Conservation (phyloP, 805 yeast genomes). For the Clavispora vitiphila region DNA sequence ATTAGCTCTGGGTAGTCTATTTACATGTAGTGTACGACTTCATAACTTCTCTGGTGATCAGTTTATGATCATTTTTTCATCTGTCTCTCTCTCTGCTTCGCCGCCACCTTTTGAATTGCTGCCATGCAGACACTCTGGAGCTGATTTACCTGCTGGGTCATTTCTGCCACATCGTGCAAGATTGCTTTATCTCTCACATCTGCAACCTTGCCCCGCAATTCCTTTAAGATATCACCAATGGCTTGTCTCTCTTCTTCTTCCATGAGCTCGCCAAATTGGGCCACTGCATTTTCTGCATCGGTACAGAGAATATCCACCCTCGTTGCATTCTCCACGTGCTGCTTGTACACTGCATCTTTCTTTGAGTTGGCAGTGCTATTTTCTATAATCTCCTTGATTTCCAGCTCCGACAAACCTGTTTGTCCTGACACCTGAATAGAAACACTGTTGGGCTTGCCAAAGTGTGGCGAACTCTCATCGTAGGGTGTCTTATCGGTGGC, state of each 20-base stretch:
- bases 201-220: constrained; percentile 23
- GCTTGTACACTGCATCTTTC: constrained; percentile 54
- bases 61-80: too few relatives aligned
- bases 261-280: constrained; percentile 57
- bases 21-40: not conserved
- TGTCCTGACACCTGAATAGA: constrained; percentile 46
- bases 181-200: constrained; percentile 29
- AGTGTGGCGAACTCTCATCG: constrained; percentile 29
- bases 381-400: constrained; percentile 55
- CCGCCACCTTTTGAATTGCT: constrained; percentile 37
- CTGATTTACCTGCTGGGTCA: constrained; percentile 32
- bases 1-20: not conserved
- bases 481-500: constrained; percentile 50
- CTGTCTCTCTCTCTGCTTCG: constrained; percentile 21
- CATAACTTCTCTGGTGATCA: too few relatives aligned
- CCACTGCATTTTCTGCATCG: constrained; percentile 84
- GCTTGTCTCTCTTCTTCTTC: constrained; percentile 42
- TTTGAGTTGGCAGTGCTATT: constrained; percentile 64
- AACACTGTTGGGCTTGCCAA: constrained; percentile 46
- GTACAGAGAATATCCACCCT: constrained; percentile 73
- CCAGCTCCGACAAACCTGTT: constrained; percentile 62
- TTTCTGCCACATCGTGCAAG: constrained; percentile 28
- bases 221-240: constrained; percentile 16
- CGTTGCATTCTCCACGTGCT: constrained; percentile 67
- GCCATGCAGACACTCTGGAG: constrained; percentile 34